A percentile compares a stretch with the other conserved stretches of the same genome.
Conservation (phyloP, 768 basidiomycete species). For the Tricholoma matsutake region DNA sequence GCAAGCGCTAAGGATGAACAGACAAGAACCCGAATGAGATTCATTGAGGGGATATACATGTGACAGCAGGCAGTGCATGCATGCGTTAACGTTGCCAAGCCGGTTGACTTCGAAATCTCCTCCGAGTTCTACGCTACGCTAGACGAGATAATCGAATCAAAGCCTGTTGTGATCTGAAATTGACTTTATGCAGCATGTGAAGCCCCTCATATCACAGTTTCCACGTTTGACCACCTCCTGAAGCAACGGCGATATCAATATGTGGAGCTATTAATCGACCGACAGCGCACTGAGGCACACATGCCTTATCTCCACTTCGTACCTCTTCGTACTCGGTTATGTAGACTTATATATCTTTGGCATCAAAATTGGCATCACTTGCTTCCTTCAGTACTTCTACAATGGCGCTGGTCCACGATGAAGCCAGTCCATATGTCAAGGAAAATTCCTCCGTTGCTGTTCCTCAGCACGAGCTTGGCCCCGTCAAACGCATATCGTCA, state of each 20-base stretch:
- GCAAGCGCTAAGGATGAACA: neutral
- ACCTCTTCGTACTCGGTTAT: too few species aligned
- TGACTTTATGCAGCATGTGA: too few species aligned
- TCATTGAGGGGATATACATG: neutral
- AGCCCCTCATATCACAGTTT: too few species aligned
- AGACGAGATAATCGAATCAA: too few species aligned
- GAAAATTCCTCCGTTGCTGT: conserved; percentile 9
- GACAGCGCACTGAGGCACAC: too few species aligned
- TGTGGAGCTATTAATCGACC: too few species aligned
- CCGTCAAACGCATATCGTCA: conserved; percentile 18
- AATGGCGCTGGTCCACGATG: conserved; percentile 13
- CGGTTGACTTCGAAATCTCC: too few species aligned
- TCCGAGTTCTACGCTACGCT: too few species aligned
- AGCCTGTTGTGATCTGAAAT: neutral
- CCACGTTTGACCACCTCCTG: too few species aligned
- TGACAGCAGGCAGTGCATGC: too few species aligned
- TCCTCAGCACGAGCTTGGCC: conserved; percentile 9
- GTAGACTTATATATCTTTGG: neutral
- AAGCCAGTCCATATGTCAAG: conserved; percentile 7
- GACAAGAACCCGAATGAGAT: neutral
- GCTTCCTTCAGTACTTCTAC: neutral
- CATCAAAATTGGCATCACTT: neutral
- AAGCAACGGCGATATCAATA: too few species aligned
- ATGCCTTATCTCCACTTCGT: neutral
- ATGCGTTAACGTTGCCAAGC: too few species aligned